Percentiles rank a stretch among this genome's conserved stretches.
Evolutionary conservation across 768 basidiomycete species (phyloP).

Genomic region (Agrocybe pediades): DNA sequence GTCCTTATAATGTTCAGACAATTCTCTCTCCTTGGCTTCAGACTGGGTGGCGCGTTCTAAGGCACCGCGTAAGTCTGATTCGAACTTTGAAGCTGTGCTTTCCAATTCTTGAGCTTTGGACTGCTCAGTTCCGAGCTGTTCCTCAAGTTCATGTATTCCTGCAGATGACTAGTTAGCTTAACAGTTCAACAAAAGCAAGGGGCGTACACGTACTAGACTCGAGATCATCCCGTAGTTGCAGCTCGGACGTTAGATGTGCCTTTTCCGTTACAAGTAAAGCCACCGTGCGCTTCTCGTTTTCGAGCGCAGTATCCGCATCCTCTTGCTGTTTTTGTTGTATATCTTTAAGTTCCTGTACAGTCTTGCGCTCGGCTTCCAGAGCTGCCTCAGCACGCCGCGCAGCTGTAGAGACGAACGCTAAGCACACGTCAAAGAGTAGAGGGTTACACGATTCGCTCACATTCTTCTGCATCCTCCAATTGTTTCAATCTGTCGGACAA

Average conservation of each 20-base stretch:
- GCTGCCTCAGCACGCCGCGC: conserved; percentile 31
- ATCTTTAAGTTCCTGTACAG: conserved; percentile 29
- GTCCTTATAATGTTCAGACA: conserved; percentile 54
- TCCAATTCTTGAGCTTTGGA: conserved; percentile 39
- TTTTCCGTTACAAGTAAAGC: conserved; percentile 78
- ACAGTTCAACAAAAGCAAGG: background rate
- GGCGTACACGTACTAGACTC: conserved; percentile 55
- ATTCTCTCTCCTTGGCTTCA: conserved; percentile 53
- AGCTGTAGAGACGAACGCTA: conserved; percentile 26
- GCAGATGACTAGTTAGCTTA: conserved; percentile 6
- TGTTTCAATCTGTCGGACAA: conserved; percentile 15
- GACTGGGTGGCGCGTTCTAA: conserved; percentile 41
- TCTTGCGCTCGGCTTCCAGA: conserved; percentile 34
- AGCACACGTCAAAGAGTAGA: background rate
- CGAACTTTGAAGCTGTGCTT: conserved; percentile 42
- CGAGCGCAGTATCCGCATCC: conserved; percentile 35
- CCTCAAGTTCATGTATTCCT: conserved; percentile 49
- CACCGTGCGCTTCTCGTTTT: conserved; percentile 74
- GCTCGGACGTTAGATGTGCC: conserved; percentile 54
- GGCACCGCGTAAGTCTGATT: conserved; percentile 37
- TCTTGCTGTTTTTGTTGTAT: conserved; percentile 29
- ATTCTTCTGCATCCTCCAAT: conserved; percentile 29
- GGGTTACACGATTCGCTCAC: conserved; percentile 28
- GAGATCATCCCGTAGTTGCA: conserved; percentile 59
- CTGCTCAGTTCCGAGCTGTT: conserved; percentile 43